phyloP scores from a whole-genome alignment of 371 early-diverging fungal species.

The Mucor velutinosus region DNA sequence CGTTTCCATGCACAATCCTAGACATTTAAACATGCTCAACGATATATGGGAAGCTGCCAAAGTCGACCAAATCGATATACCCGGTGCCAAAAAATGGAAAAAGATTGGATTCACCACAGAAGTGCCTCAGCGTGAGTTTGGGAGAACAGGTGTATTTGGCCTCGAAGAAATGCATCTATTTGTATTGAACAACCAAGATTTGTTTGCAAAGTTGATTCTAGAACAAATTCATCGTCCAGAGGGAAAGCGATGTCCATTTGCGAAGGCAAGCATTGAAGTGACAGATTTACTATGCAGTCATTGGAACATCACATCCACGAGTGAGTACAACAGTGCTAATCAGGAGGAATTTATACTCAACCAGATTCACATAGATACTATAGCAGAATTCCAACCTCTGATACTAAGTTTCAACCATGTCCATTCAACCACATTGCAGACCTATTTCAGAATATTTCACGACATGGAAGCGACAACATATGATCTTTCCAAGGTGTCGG shows the following conservation, averaged over 20 bases:
- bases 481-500: constrained; percentile 65
- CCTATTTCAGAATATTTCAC: constrained; percentile 64
- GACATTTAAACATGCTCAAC: constrained; percentile 55
- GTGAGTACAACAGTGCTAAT: constrained; percentile 12
- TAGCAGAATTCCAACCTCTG: constrained; percentile 67
- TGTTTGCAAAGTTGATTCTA: constrained; percentile 56
- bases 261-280: constrained; percentile 68
- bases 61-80: constrained; percentile 37
- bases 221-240: constrained; percentile 64
- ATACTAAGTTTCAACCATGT: constrained; percentile 65
- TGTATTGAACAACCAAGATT: constrained; percentile 47
- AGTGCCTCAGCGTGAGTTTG: constrained; percentile 64
- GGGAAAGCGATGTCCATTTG: constrained; percentile 68
- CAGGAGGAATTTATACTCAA: neutral
- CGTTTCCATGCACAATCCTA: constrained; percentile 55
- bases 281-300: constrained; percentile 69
- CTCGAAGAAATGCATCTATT: constrained; percentile 65
- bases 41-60: constrained; percentile 63
- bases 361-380: constrained; percentile 29
- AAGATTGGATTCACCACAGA: constrained; percentile 72
- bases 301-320: constrained; percentile 73
- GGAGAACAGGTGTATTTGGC: constrained; percentile 69
- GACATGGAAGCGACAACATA: constrained; percentile 69
- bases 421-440: constrained; percentile 57
- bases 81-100: constrained; percentile 62